A percentile compares a stretch with the other conserved stretches of the same genome.
These are phyloP conservation scores for Candida albicans DNA, from an alignment of 1,139 yeast species.

Conservation along the genomic window DNA sequence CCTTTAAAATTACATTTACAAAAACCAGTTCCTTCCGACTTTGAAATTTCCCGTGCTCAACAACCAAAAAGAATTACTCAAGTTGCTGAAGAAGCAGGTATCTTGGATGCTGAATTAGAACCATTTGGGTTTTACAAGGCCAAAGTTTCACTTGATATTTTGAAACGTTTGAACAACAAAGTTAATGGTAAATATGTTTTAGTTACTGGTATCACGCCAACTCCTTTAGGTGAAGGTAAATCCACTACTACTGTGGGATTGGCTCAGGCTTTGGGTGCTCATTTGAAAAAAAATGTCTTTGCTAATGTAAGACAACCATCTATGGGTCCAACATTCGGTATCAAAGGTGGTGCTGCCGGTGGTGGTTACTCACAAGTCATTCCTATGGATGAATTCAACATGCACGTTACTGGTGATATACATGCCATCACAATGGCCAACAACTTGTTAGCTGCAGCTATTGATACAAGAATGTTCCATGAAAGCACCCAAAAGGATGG, in stretches of 20 bases:
- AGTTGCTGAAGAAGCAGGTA: conserved; percentile 84
- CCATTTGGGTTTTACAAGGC: conserved; percentile 93
- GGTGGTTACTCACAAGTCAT: conserved; percentile 98
- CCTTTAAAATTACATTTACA: conserved; percentile 66
- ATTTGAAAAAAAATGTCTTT: conserved; percentile 78
- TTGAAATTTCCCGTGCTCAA: conserved; percentile 88
- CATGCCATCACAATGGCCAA: conserved; percentile 97
- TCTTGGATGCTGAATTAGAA: conserved; percentile 79
- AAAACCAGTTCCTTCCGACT: conserved; percentile 91
- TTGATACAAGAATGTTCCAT: conserved; percentile 97
- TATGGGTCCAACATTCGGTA: conserved; percentile 99
- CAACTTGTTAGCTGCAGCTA: conserved; percentile 94
- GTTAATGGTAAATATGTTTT: conserved; percentile 85
- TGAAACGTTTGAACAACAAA: conserved; percentile 69
- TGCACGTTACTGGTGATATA: conserved; percentile 97
- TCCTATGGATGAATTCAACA: conserved; percentile 98
- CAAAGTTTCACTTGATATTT: conserved; percentile 73
- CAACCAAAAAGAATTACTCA: conserved; percentile 80
- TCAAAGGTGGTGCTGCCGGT: conserved; percentile 99
- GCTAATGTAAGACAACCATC: conserved; percentile 98
- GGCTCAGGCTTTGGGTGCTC: conserved; percentile 95
- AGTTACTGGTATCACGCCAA: conserved; percentile 97
- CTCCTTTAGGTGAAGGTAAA: conserved; percentile 98
- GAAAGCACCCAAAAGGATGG: conserved; percentile 91
- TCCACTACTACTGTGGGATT: conserved; percentile 96